A percentile compares a stretch with the other conserved stretches of the same genome.
phyloP scores from a whole-genome alignment of 2,329 filamentous ascomycete species.

The Tolypocladium tropicale region DNA sequence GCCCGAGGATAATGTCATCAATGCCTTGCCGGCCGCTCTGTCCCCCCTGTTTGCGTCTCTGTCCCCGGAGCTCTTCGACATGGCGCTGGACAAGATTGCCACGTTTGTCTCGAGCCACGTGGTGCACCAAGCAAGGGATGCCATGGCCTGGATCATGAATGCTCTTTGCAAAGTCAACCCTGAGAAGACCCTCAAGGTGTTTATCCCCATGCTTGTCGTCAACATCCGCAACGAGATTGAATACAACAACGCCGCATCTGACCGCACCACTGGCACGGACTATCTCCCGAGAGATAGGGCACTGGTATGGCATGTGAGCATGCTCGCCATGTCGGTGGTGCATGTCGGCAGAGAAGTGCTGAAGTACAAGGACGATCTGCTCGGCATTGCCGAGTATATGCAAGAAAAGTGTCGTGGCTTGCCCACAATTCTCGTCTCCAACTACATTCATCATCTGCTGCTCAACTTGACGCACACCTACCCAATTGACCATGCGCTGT shows the following conservation, averaged over 20 bases:
- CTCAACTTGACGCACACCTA: conserved; percentile 94
- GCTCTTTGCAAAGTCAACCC: conserved; percentile 92
- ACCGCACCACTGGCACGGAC: conserved; percentile 85
- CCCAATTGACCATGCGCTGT: conserved; percentile 78
- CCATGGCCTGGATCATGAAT: conserved; percentile 98
- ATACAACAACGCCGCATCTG: conserved; percentile 90
- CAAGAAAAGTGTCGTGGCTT: conserved; percentile 90
- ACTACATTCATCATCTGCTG: conserved; percentile 92
- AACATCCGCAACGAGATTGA: conserved; percentile 96
- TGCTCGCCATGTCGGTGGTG: conserved; percentile 96
- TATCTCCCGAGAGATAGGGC: conserved; percentile 87
- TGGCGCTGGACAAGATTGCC: conserved; percentile 83
- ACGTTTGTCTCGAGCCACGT: conserved; percentile 90
- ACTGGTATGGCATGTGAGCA: conserved; percentile 92
- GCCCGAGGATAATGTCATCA: conserved; percentile 94
- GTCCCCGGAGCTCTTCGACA: conserved; percentile 87
- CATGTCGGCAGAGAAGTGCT: conserved; percentile 88
- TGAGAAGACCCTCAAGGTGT: conserved; percentile 80
- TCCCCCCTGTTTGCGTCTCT: conserved; percentile 83
- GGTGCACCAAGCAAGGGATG: conserved; percentile 91
- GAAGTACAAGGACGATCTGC: conserved; percentile 78
- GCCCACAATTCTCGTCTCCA: conserved; percentile 91
- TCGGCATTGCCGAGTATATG: conserved; percentile 91
- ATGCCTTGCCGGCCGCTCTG: conserved; percentile 83
- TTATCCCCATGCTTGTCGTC: conserved; percentile 81